Evolutionary conservation across 164 flowering plant species (phyloP), one percentile per base, ranked within the genome.

Genomic region (Cinnamomum micranthum): DNA sequence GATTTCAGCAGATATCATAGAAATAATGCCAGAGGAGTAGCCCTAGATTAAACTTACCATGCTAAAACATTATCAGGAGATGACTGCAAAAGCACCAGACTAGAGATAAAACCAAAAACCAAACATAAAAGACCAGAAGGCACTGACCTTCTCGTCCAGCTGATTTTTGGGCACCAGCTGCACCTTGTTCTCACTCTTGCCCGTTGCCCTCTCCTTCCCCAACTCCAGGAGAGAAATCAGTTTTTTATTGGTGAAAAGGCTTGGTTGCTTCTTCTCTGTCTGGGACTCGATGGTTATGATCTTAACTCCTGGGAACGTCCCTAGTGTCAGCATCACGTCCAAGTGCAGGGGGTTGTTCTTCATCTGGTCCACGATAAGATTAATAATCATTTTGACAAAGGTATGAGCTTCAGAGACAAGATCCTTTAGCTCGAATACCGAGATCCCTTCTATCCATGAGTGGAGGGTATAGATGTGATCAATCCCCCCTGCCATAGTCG

Each of bases 381-480:
- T 27, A 27, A 27, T 27, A 27, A 27, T 78, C 59, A 77, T 75
- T 51, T 77, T 78, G 24, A 75, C 81, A 71, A 78, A 74, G 72
- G 75, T 82, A 72, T 78, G 81, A 0, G 83, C 78, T 12, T 78
- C 76, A 2, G 80, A n/a, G 6, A 80, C 73, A 0, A 74, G 80
- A 33, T 80, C 83, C 60, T 83, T 81, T 2, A 83, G 70, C 65
- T 81, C 76, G 12, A 76, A 69, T 31, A 82, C 81, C 10, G 50
- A 79, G 68, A 79, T 23, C 7, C 82, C 85, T 47, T 80, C 85
- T 83, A 83, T 83, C 1, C 76, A 70, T 50, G 85, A 80, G 55
- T 83, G 85, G 50, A 83, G 85, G 65, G 83, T 81, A 35, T 80
- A 80, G 68, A 83, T 83, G 67, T 83, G 83, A 60, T 83, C 85